phyloP scores from a whole-genome alignment of 2,329 filamentous ascomycete species.

The Blumeria hordei region DNA sequence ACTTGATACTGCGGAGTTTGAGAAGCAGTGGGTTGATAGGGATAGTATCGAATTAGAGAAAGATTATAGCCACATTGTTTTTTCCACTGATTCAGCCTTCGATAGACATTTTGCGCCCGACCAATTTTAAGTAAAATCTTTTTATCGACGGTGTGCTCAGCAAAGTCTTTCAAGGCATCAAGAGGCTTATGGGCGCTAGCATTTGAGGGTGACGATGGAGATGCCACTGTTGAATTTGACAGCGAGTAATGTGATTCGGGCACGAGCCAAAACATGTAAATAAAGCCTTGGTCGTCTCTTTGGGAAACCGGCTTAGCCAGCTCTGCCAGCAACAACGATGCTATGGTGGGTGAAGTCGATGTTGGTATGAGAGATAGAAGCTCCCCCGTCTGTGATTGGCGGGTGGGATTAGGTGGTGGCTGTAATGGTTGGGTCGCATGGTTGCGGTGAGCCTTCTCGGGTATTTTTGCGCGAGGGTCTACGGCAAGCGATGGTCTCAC shows the following conservation, averaged over 20 bases:
- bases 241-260: slow-evolving; percentile 31
- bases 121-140: slow-evolving; percentile 48
- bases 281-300: slow-evolving; percentile 65
- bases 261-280: slow-evolving; percentile 97
- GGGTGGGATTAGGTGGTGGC: slow-evolving; percentile 9
- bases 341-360: slow-evolving; percentile 38
- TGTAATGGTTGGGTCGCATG: not conserved
- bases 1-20: slow-evolving; percentile 6
- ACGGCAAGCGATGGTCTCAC: slow-evolving; percentile 4
- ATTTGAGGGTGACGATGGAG: slow-evolving; percentile 25
- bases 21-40: slow-evolving; percentile 29
- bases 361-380: slow-evolving; percentile 47
- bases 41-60: slow-evolving; percentile 76
- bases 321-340: slow-evolving; percentile 50
- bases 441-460: not conserved
- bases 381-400: slow-evolving; percentile 17
- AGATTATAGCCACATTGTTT: slow-evolving; percentile 79
- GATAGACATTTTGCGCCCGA: slow-evolving; percentile 58
- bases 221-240: slow-evolving; percentile 29
- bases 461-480: slow-evolving; percentile 4
- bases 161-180: slow-evolving; percentile 29
- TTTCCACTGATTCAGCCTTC: slow-evolving; percentile 79
- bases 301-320: slow-evolving; percentile 51
- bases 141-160: slow-evolving; percentile 19
- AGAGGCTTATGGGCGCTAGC: slow-evolving; percentile 20